Conservation (phyloP, 345 rosid species). For the Eucalyptus paniculata region DNA sequence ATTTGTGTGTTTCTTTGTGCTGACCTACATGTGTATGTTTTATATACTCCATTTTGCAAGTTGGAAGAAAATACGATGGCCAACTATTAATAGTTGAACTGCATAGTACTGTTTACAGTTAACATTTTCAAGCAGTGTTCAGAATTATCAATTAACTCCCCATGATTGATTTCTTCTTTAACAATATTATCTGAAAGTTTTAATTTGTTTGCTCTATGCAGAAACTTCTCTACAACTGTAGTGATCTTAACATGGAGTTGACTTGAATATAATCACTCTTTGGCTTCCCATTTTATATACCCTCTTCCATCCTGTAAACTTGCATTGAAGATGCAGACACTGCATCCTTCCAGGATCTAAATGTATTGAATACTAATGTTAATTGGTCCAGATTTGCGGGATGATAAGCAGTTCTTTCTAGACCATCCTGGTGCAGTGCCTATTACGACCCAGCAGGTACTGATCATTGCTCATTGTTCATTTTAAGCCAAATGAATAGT, state of each 20-base stretch:
- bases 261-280: neutral
- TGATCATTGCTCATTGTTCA: neutral
- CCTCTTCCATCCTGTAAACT: neutral
- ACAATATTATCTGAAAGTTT: neutral
- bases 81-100: neutral
- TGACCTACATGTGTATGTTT: neutral
- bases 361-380: slow-evolving; percentile 1
- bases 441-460: slow-evolving; percentile 62
- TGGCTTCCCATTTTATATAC: neutral
- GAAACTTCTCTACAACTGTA: neutral
- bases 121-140: neutral
- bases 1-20: neutral
- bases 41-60: neutral
- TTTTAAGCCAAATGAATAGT: neutral
- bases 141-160: neutral
- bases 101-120: neutral
- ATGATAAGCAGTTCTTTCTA: slow-evolving; percentile 75
- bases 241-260: neutral
- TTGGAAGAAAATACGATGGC: neutral
- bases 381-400: slow-evolving; percentile 65
- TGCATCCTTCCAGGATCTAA: neutral
- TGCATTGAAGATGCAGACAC: neutral
- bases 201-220: neutral
- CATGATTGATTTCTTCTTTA: neutral
- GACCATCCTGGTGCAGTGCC: slow-evolving; percentile 97